Base-by-base conservation (phyloP, 805 yeast species). In the Wickerhamiella azyma region DNA sequence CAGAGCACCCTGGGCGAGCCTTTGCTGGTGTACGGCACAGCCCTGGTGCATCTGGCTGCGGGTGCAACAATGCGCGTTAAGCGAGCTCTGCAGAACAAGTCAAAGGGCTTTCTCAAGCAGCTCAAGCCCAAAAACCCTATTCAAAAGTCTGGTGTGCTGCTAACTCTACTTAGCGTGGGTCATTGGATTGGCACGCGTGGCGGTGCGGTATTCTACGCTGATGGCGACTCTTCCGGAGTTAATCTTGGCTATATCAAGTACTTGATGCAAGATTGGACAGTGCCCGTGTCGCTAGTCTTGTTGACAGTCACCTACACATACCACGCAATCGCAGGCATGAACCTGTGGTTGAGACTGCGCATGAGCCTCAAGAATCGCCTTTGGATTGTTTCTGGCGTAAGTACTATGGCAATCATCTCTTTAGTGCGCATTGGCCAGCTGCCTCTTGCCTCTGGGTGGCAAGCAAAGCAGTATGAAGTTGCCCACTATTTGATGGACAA, bases 171-270 rank as follows among this genome's bases (percentile, higher is more conserved):
- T 7, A 47, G 76, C 1, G 41, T 52, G 0, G 68, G 61, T 37
- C 92, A 82, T 55, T 64, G 65, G 14, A 48, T 61, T 10, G 68
- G 70, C 38, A 66, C 71, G 51, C 65, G 85, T 45, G 41, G 68
- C 3, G 63, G 65, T 0, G 86, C 89, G 0, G 24, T 66, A n/a
- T 14, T 54, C 2, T 64, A 76, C 1, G 82, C 79, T 48, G 32
- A 33, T 11, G 86, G 85, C 0, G 89, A 81, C 58, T 72, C 80
- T 2, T 69, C 79, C 1, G 62, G 72, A 46, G 60, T 82, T 17
- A 69, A 65, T 38, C 60, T 82, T 38, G 70, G 72, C 8, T 80
- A 67, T 53, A 64, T 81, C 9, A 53, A 76, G 5, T 53, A 48
- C 42, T 21, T 30, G 9, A 13, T 41, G 32, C 10, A 28, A 13